Conservation (phyloP, 2,329 filamentous ascomycete genomes). For the Ophiostoma quercus region DNA sequence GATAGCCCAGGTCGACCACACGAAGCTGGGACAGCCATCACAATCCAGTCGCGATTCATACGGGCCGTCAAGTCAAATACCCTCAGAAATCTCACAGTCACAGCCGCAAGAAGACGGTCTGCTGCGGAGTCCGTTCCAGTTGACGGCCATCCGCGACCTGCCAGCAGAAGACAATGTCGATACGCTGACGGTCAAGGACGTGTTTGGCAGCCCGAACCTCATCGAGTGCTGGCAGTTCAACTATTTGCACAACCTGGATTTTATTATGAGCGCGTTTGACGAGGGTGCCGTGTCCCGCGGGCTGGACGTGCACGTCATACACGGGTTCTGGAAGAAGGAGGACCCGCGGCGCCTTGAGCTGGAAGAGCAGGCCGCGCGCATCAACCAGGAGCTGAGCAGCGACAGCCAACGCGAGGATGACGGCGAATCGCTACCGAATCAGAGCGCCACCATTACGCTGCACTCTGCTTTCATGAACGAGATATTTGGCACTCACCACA, state of each 20-base stretch:
- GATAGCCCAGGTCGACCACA: constrained; percentile 24
- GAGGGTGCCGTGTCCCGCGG: constrained; percentile 42
- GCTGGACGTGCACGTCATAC: constrained; percentile 52
- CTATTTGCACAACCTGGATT: constrained; percentile 56
- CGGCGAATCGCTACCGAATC: neutral
- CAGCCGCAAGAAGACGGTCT: constrained; percentile 2
- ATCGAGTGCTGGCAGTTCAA: constrained; percentile 68
- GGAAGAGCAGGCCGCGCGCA: constrained; percentile 47
- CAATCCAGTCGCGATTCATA: neutral
- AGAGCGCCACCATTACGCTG: constrained; percentile 56
- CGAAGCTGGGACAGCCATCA: neutral
- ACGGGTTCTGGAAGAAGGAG: constrained; percentile 63
- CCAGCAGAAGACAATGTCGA: constrained; percentile 56
- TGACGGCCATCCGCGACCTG: constrained; percentile 65
- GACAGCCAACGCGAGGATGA: neutral
- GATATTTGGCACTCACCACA: constrained; percentile 77
- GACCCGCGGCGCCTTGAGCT: constrained; percentile 53
- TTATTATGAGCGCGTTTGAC: constrained; percentile 52
- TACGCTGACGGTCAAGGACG: constrained; percentile 58
- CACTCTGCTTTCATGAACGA: constrained; percentile 75
- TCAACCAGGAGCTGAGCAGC: neutral
- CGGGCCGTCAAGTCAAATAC: neutral
- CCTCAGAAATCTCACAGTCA: neutral
- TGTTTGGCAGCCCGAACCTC: constrained; percentile 70
- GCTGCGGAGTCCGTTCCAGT: constrained; percentile 52